Evolutionary conservation across 148 eudicot genomes (phyloP).

Genomic region (Oxyria digyna): DNA sequence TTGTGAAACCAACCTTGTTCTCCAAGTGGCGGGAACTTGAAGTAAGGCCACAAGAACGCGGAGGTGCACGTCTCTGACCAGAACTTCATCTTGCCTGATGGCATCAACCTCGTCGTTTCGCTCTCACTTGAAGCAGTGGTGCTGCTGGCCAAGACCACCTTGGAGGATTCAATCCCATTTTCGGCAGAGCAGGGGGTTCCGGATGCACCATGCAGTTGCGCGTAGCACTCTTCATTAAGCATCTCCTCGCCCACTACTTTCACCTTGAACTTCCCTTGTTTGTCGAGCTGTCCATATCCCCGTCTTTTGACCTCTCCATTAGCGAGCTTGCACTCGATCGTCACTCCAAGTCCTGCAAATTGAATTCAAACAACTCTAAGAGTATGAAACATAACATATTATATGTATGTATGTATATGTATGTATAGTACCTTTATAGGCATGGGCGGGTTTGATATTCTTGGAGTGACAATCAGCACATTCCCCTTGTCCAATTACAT

Average conservation of each 20-base stretch:
- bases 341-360: slow-evolving; percentile 31
- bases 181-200: slow-evolving; percentile 20
- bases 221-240: slow-evolving; percentile 29
- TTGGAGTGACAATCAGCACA: slow-evolving; percentile 43
- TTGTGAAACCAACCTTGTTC: slow-evolving; percentile 11
- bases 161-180: slow-evolving; percentile 20
- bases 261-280: slow-evolving; percentile 25
- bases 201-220: slow-evolving; percentile 36
- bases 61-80: slow-evolving; percentile 30
- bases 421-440: slow-evolving; percentile 29
- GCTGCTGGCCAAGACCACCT: slow-evolving; percentile 14
- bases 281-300: slow-evolving; percentile 24
- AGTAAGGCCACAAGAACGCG: slow-evolving; percentile 27
- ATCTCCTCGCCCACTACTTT: slow-evolving; percentile 6
- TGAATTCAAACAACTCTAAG: background rate
- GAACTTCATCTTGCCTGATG: slow-evolving; percentile 22
- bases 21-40: slow-evolving; percentile 19
- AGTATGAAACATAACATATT: no score
- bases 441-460: slow-evolving; percentile 36
- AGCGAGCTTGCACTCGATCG: slow-evolving; percentile 30
- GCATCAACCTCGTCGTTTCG: background rate
- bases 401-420: background rate
- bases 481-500: slow-evolving; percentile 39
- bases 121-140: background rate
- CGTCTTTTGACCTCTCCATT: slow-evolving; percentile 25